phyloP scores from a whole-genome alignment of 257 asterid species.

The Capsicum chinense region DNA sequence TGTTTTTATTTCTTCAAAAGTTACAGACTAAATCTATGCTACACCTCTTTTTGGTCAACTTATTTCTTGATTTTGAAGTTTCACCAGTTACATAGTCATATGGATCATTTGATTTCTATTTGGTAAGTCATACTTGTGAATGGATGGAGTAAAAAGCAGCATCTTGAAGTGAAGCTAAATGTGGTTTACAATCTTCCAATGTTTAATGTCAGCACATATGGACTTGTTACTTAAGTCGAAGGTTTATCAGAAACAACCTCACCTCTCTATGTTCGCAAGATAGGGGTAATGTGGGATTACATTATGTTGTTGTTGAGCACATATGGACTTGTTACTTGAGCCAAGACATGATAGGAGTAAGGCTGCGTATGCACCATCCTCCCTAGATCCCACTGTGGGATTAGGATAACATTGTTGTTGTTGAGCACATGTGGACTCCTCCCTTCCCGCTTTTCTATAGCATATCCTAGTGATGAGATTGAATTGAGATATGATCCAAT shows the following conservation, averaged over 20 bases:
- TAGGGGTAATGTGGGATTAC: not conserved
- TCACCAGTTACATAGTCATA: constrained; percentile 4
- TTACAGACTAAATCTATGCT: not conserved
- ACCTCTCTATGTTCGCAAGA: not conserved
- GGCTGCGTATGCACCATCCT: not conserved
- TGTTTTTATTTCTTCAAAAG: not conserved
- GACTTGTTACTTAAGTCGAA: not conserved
- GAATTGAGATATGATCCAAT: not conserved
- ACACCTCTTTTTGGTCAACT: not conserved
- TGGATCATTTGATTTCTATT: constrained; percentile 4
- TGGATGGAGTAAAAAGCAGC: not conserved
- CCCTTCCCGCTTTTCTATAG: not conserved
- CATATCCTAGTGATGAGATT: not conserved
- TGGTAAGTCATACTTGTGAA: constrained; percentile 18
- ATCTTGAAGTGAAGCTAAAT: constrained; percentile 11
- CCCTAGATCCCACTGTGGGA: not conserved
- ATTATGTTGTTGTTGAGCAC: not conserved
- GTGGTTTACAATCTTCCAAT: not conserved
- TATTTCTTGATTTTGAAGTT: constrained; percentile 13
- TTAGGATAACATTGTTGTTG: not conserved
- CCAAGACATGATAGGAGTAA: not conserved
- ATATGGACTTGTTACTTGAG: not conserved
- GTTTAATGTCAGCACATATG: not conserved
- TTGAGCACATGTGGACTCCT: not conserved
- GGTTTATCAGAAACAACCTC: not conserved